A percentile compares a stretch with the other conserved stretches of the same genome.
Evolutionary conservation across 768 basidiomycete genomes (phyloP).

Genomic region (Naganishia vaughanmartiniae): DNA sequence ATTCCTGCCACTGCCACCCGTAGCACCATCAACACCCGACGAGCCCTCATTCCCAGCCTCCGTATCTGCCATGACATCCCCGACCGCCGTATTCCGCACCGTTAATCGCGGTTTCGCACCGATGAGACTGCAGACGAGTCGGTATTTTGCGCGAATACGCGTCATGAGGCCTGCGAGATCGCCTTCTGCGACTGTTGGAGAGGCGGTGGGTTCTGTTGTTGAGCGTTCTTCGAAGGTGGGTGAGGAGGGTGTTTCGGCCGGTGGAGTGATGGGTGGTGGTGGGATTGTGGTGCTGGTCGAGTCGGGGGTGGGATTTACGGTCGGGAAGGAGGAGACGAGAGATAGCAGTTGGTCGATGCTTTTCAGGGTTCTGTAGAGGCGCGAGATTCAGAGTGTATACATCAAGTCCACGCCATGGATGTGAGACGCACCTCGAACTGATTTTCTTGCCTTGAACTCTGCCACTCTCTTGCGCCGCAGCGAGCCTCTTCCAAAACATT

Average conservation of each 20-base stretch:
- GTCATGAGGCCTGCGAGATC: slow-evolving; percentile 76
- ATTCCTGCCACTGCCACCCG: not conserved
- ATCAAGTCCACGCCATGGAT: not conserved
- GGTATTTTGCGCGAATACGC: slow-evolving; percentile 83
- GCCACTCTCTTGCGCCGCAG: slow-evolving; percentile 5
- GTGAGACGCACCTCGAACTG: slow-evolving; percentile 5
- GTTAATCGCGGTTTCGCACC: slow-evolving; percentile 61
- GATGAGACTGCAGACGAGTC: slow-evolving; percentile 75
- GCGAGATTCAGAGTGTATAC: not conserved
- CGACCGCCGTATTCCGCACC: not conserved
- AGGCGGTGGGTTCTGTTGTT: not conserved
- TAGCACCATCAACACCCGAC: slow-evolving; percentile 4
- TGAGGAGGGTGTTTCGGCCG: not conserved
- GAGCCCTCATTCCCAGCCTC: slow-evolving; percentile 3
- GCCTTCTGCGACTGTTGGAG: slow-evolving; percentile 41
- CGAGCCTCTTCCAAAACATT: slow-evolving; percentile 14
- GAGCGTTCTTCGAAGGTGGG: not conserved
- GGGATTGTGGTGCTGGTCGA: slow-evolving; percentile 9
- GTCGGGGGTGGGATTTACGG: slow-evolving; percentile 63
- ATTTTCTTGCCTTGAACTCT: slow-evolving; percentile 16
- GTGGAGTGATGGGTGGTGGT: slow-evolving; percentile 34
- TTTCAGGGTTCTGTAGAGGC: slow-evolving; percentile 49
- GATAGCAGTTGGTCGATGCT: slow-evolving; percentile 70
- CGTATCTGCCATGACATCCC: slow-evolving; percentile 25
- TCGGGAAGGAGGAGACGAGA: slow-evolving; percentile 73